Evolutionary conservation across 345 rosid species (phyloP).

Genomic region (Gossypium stocksii): DNA sequence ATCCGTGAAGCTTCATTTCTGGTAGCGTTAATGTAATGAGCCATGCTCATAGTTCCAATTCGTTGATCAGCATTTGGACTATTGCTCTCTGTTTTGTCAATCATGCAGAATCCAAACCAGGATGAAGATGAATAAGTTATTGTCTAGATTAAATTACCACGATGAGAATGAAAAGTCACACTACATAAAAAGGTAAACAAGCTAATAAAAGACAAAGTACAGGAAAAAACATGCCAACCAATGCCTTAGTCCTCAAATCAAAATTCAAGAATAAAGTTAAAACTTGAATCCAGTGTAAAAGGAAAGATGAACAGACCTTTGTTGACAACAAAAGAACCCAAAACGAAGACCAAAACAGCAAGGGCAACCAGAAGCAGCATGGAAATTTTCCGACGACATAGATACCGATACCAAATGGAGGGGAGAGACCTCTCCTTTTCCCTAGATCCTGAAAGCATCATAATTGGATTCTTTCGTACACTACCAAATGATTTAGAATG

Average conservation of each 20-base stretch:
- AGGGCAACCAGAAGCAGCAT: conserved; percentile 62
- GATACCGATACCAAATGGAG: conserved; percentile 48
- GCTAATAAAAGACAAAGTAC: not conserved
- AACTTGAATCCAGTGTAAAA: not conserved
- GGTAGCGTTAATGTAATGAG: conserved; percentile 23
- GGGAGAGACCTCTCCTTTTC: conserved; percentile 66
- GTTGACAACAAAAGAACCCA: conserved; percentile 56
- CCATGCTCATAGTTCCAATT: conserved; percentile 19
- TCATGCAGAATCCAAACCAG: conserved; percentile 6
- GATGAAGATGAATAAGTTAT: conserved; percentile 13
- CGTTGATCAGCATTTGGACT: conserved; percentile 33
- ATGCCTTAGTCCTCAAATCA: not conserved
- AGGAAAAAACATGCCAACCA: not conserved
- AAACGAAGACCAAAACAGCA: conserved; percentile 58
- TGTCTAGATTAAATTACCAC: not conserved
- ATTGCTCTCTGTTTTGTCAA: conserved; percentile 39
- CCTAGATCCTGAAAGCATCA: conserved; percentile 52
- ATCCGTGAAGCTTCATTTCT: conserved; percentile 23
- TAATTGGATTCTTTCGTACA: conserved; percentile 31
- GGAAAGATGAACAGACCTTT: conserved; percentile 44
- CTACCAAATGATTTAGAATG: conserved; percentile 25
- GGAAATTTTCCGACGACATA: conserved; percentile 56
- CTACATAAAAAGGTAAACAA: not conserved
- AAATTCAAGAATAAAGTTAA: conserved; percentile 1
- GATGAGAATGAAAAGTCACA: not conserved